phyloP scores from a whole-genome alignment of 106 monocot genomes.

The Dendrobium nobile region DNA sequence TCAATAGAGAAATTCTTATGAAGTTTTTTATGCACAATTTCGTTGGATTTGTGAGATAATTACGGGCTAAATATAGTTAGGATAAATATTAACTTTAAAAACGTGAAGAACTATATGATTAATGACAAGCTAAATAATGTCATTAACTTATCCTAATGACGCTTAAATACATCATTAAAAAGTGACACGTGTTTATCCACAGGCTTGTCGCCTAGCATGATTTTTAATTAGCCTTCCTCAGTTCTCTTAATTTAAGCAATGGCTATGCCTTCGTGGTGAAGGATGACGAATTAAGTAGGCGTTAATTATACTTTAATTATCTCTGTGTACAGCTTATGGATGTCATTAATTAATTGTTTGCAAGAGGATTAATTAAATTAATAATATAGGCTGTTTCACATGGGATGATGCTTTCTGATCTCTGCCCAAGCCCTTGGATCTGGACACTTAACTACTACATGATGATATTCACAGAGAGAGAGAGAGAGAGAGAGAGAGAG shows the following conservation, averaged over 20 bases:
- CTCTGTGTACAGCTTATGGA: not conserved
- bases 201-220: not conserved
- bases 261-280: not conserved
- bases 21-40: too few species aligned
- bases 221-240: not conserved
- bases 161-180: not conserved
- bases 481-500: not conserved
- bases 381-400: not conserved
- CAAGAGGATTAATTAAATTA: not conserved
- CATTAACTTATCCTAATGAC: not conserved
- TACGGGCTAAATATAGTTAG: not conserved
- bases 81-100: not conserved
- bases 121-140: not conserved
- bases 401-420: constrained; percentile 1
- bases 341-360: not conserved
- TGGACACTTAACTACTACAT: not conserved
- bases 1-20: too few species aligned
- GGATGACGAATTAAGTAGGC: not conserved
- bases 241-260: not conserved
- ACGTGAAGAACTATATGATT: not conserved
- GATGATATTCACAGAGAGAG: not conserved
- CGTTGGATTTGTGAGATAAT: not conserved
- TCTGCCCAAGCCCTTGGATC: not conserved
- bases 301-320: not conserved
- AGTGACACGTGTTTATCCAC: not conserved